phyloP scores from a whole-genome alignment of 2,329 filamentous ascomycete species.

The Graphium sp. region DNA sequence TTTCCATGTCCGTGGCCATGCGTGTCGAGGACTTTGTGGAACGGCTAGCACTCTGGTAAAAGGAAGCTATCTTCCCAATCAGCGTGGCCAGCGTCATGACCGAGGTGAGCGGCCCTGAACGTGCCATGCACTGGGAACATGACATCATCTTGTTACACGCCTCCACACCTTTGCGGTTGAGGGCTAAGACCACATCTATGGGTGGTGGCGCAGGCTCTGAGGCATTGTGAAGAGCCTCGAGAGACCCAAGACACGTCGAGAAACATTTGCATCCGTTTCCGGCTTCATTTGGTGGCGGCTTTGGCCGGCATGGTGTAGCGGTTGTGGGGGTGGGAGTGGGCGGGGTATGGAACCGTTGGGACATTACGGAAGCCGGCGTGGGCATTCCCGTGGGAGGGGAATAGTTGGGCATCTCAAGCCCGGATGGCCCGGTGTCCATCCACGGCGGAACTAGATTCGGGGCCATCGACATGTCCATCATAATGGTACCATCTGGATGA shows the following conservation, averaged over 20 bases:
- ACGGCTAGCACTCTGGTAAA: conserved; percentile 25
- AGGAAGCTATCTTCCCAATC: conserved; percentile 26
- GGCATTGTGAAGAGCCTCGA: conserved; percentile 28
- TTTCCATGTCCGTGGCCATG: neutral
- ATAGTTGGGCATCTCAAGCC: conserved; percentile 11
- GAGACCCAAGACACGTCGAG: conserved; percentile 24
- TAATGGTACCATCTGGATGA: conserved; percentile 15
- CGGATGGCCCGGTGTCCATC: conserved; percentile 16
- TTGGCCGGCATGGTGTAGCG: conserved; percentile 10
- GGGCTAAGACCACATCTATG: conserved; percentile 24
- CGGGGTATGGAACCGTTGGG: neutral
- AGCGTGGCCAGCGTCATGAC: conserved; percentile 32
- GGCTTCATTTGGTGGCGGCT: conserved; percentile 8
- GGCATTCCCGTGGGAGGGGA: conserved; percentile 14
- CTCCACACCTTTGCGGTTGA: conserved; percentile 29
- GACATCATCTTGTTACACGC: conserved; percentile 27
- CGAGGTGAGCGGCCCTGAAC: conserved; percentile 22
- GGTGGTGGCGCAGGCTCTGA: conserved; percentile 18
- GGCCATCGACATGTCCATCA: conserved; percentile 7
- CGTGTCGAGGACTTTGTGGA: too few species aligned
- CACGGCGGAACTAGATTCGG: conserved; percentile 2
- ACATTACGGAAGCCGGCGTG: conserved; percentile 12
- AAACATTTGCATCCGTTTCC: conserved; percentile 26
- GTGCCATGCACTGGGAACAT: conserved; percentile 25
- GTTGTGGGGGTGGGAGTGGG: conserved; percentile 10